These are phyloP conservation scores for Bipolaris zeicola DNA, from an alignment of 2,329 filamentous ascomycete genomes.

Conservation along the genomic window DNA sequence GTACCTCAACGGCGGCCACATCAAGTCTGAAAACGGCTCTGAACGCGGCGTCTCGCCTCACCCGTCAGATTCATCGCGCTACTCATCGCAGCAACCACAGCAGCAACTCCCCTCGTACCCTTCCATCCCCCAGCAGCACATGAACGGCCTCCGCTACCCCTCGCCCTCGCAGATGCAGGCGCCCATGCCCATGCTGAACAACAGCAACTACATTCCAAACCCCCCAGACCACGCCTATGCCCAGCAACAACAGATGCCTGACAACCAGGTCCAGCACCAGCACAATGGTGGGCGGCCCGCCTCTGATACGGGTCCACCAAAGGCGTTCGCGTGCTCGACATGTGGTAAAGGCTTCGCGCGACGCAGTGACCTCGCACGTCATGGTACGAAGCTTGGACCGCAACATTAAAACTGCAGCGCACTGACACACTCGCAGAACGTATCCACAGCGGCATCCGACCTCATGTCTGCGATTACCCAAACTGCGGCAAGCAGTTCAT, in stretches of 20 bases:
- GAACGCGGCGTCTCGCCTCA: constrained; percentile 64
- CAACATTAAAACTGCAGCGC: constrained; percentile 31
- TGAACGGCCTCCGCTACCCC: constrained; percentile 60
- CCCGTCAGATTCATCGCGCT: constrained; percentile 61
- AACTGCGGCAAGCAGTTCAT: constrained; percentile 96
- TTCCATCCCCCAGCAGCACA: constrained; percentile 56
- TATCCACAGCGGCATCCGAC: constrained; percentile 89
- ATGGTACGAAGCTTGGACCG: constrained; percentile 69
- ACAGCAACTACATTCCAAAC: constrained; percentile 60
- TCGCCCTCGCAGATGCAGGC: constrained; percentile 58
- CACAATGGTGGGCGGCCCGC: constrained; percentile 51
- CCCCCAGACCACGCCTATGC: constrained; percentile 56
- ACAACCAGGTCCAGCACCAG: constrained; percentile 50
- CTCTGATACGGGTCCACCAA: constrained; percentile 60
- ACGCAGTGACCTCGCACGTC: constrained; percentile 89
- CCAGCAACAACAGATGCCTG: constrained; percentile 45
- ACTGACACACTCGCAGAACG: constrained; percentile 68
- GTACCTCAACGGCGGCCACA: constrained; percentile 55
- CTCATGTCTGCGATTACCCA: constrained; percentile 89
- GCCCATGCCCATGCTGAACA: constrained; percentile 61
- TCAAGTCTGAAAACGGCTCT: constrained; percentile 64
- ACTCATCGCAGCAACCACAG: constrained; percentile 62
- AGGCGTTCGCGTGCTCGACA: constrained; percentile 87
- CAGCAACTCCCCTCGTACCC: constrained; percentile 56
- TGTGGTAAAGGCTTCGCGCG: constrained; percentile 92